Conservation (phyloP, 208 protist genomes). For the Wallacemonas collosoma region DNA sequence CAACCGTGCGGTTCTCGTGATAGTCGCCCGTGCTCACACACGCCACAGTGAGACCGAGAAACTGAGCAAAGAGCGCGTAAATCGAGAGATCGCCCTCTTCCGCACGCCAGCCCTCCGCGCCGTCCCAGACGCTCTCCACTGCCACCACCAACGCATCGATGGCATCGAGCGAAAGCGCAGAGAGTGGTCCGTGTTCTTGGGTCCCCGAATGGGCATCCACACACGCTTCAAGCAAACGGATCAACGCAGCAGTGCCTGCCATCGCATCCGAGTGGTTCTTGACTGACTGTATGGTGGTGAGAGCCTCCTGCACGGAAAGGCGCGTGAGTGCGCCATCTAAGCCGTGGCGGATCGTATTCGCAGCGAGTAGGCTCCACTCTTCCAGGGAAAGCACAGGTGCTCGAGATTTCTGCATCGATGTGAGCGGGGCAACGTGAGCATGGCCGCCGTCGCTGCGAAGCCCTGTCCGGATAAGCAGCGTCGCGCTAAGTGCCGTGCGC, state of each 20-base stretch:
- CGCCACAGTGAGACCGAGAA: conserved; percentile 4
- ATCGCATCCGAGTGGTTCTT: neutral
- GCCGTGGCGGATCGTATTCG: conserved; percentile 65
- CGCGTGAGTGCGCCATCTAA: conserved; percentile 24
- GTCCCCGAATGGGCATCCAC: conserved; percentile 31
- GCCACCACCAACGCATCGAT: conserved; percentile 43
- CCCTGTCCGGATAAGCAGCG: conserved; percentile 20
- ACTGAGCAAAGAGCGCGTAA: conserved; percentile 5
- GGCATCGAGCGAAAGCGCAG: conserved; percentile 35
- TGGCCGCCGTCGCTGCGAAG: conserved; percentile 2
- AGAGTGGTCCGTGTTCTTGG: neutral
- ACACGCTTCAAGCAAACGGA: conserved; percentile 70
- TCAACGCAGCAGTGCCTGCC: conserved; percentile 19
- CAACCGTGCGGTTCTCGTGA: neutral
- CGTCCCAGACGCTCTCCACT: conserved; percentile 29
- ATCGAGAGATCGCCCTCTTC: conserved; percentile 6
- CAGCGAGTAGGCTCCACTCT: conserved; percentile 54
- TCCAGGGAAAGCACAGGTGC: conserved; percentile 39
- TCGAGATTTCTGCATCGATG: neutral
- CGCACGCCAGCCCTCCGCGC: conserved; percentile 7
- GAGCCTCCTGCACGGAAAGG: conserved; percentile 2
- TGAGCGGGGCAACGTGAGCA: neutral
- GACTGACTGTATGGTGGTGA: conserved; percentile 17
- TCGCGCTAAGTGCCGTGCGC: conserved; percentile 26
- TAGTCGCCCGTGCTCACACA: conserved; percentile 1